Base-by-base conservation (phyloP, 2,329 filamentous ascomycete genomes). In the Macrophomina phaseolina region DNA sequence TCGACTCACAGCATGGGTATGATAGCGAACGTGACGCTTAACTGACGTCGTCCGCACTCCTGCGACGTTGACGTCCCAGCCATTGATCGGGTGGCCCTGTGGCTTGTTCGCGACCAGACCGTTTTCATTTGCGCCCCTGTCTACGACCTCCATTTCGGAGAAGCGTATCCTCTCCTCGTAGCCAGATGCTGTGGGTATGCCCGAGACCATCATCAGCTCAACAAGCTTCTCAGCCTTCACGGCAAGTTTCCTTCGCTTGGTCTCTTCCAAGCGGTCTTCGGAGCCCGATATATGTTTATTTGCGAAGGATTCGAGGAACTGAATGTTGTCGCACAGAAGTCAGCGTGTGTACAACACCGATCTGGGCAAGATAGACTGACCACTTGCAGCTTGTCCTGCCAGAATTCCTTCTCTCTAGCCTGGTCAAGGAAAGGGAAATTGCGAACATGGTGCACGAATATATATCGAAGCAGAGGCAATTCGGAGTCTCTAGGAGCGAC, bases 131-230 rank as follows among this genome's bases (percentile, higher is more conserved):
- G 95, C 94, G 65, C 93, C 91, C 70, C 93, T 88, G 75, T 99
- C 95, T 34, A 99, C 93, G 30, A 98, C 93, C 76, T 99, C 95
- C 81, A 99, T 91, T 80, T 99, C 95, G 1, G 93, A 93, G 77
- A 99, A 99, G 61, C 93, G 89, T 75, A 99, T 97, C 67, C 95
- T 89, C 82, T 99, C 95, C 80, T 99, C 95, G 77, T 98, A 99
- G 2, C 95, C 95, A 4, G 94, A 97, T 4, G 95, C 93, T 0
- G 95, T 99, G 40, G 92, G 92, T 67, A 99, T 91, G 45, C 95
- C 95, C 7, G 94, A 98, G 8, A 99, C 95, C 93, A 99, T 97
- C 95, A 99, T 99, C 68, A 99, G 84, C 83, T 99, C 95, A 11
- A 99, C 92, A 67, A 99, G 83, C 82, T 99, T 99, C 78, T 95